Conservation (phyloP, 768 basidiomycete genomes). For the button mushroom (Agaricus bisporus) region DNA sequence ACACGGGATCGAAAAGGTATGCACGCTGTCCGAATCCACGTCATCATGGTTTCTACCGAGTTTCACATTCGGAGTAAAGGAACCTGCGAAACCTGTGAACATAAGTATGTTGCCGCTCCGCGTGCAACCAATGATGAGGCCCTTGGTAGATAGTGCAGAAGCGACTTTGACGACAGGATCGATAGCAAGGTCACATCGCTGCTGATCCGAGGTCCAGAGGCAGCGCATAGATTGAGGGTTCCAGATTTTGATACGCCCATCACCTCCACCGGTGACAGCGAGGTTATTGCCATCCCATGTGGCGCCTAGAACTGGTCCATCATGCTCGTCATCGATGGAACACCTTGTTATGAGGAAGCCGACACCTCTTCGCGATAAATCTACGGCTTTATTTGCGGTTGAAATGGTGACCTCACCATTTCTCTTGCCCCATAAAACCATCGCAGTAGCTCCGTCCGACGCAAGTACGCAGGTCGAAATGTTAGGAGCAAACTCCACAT, state of each 20-base stretch:
- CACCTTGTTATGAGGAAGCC: conserved; percentile 44
- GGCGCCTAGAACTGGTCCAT: conserved; percentile 50
- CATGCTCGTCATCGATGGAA: conserved; percentile 52
- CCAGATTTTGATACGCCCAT: conserved; percentile 76
- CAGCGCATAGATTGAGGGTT: conserved; percentile 46
- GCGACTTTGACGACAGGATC: conserved; percentile 50
- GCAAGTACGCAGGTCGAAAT: conserved; percentile 52
- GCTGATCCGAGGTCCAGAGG: conserved; percentile 54
- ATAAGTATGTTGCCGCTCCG: conserved; percentile 53
- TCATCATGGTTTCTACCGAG: conserved; percentile 4
- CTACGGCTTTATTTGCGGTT: conserved; percentile 52
- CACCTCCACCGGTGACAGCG: conserved; percentile 45
- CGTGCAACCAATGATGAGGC: conserved; percentile 43
- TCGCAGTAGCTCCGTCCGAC: conserved; percentile 61
- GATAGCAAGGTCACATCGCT: conserved; percentile 25
- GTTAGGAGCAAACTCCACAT: conserved; percentile 67
- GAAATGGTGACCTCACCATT: conserved; percentile 65
- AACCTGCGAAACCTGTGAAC: conserved; percentile 39
- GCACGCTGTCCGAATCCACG: conserved; percentile 14
- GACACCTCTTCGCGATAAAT: conserved; percentile 36
- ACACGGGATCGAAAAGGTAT: conserved; percentile 29
- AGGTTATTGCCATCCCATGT: conserved; percentile 42
- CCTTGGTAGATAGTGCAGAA: conserved; percentile 30
- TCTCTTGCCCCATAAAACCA: conserved; percentile 68
- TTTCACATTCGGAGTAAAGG: neutral